Percentiles rank a stretch among this genome's conserved stretches.
Conservation (phyloP, 2,329 filamentous ascomycete genomes). For the Arthrobotrys entomopaga region DNA sequence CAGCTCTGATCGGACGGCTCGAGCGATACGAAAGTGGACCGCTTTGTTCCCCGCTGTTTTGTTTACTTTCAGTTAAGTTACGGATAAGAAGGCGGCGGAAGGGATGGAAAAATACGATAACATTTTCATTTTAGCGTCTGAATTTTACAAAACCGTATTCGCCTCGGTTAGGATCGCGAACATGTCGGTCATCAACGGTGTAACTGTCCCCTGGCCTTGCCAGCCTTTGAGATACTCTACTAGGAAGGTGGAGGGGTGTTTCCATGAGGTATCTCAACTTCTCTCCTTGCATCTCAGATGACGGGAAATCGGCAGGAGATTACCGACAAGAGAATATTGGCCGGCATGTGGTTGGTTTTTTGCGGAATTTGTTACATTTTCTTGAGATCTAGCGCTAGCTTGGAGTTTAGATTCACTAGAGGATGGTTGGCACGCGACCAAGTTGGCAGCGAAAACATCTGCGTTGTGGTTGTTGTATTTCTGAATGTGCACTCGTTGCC, state of each 20-base stretch:
- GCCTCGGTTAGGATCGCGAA: constrained; percentile 5
- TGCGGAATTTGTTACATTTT: no score
- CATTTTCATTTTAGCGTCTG: not conserved
- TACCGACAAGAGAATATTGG: no score
- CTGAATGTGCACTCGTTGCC: no score
- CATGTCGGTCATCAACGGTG: not conserved
- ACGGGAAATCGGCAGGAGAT: no score
- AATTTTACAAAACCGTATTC: not conserved
- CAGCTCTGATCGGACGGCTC: not conserved
- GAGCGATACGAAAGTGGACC: not conserved
- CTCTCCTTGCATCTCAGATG: no score
- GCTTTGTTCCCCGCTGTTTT: not conserved
- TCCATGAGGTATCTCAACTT: no score
- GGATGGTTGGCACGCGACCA: no score
- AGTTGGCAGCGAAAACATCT: no score
- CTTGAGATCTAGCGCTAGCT: no score
- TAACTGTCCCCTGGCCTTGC: constrained; percentile 5
- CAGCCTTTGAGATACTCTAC: not conserved
- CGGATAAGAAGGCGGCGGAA: not conserved
- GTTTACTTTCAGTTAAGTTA: not conserved
- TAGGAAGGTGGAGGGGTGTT: not conserved
- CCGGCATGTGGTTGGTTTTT: no score
- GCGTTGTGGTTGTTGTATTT: no score
- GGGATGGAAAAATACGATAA: not conserved
- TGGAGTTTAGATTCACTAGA: no score